These are phyloP conservation scores for Gossypium rotundifolium DNA, from an alignment of 345 rosid genomes.

Conservation along the genomic window DNA sequence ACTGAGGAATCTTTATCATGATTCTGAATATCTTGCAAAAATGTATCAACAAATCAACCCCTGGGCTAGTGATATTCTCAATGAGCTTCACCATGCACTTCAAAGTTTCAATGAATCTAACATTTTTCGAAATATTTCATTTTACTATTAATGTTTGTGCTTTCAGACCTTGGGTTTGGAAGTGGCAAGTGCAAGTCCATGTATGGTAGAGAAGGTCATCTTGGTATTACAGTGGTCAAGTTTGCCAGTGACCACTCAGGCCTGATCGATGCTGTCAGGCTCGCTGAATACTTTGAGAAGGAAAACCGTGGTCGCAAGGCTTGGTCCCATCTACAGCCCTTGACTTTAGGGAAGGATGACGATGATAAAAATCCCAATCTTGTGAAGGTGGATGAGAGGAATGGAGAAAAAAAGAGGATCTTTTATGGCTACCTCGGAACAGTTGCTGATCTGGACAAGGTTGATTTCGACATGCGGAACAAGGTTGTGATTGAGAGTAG, in stretches of 20 bases:
- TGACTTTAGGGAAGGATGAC: constrained; percentile 60
- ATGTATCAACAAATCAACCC: background rate
- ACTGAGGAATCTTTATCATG: background rate
- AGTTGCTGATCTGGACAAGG: constrained; percentile 61
- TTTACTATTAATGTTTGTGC: constrained; percentile 21
- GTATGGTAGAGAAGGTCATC: constrained; percentile 93
- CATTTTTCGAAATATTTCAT: constrained; percentile 1
- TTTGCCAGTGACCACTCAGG: constrained; percentile 66
- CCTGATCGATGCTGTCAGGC: constrained; percentile 63
- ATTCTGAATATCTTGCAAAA: background rate
- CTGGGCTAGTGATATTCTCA: background rate
- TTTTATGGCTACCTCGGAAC: constrained; percentile 81
- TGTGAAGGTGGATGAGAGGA: constrained; percentile 57
- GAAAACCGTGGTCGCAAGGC: constrained; percentile 68
- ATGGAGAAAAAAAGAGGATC: constrained; percentile 68
- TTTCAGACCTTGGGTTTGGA: constrained; percentile 73
- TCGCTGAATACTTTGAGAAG: constrained; percentile 78
- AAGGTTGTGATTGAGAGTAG: constrained; percentile 65
- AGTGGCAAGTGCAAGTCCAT: constrained; percentile 85
- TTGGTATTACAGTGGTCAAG: constrained; percentile 67
- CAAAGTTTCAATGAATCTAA: background rate
- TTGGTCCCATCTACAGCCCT: constrained; percentile 61
- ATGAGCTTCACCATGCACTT: background rate
- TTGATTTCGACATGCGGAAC: constrained; percentile 81
- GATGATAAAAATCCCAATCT: constrained; percentile 74